Base-by-base conservation (phyloP, 495 filamentous ascomycete species). In the Tuber umbilicatum region DNA sequence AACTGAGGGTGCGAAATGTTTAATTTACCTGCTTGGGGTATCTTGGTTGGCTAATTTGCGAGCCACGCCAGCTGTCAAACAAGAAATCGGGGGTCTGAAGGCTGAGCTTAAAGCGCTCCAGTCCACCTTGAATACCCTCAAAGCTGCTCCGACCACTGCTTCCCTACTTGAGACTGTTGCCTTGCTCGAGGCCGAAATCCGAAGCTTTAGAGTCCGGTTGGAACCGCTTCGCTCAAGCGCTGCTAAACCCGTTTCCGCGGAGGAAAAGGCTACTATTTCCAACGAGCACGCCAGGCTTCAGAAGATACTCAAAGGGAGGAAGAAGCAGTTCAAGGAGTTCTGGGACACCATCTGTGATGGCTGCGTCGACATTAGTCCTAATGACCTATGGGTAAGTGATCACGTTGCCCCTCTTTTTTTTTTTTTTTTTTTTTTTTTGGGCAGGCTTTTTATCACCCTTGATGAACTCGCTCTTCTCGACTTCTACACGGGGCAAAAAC, bases 311-410 rank as follows among this genome's bases (percentile, higher is more conserved):
- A 73, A 70, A 50, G 68, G 42, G 35, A 76, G 81, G 35, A 75
- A 55, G 60, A 82, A 79, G 38, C 76, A 73, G 69, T 82, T 82
- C 76, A 80, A 82, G 45, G 76, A 76, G 43, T 81, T 82, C 69
- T 82, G 78, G 80, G 81, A 31, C 47, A 75, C 74, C 35, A 73
- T 82, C 31, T 75, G 73, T 68, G 81, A 82, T 75, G 74, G 73
- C 23, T 76, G 75, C 69, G 72, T 75, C 60, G 75, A 78, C 35
- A 67, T 71, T 37, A 79, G 75, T 75, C 75, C 73, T 21, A 76
- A 69, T 72, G 78, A 82, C 69, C 73, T 82, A 39, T 82, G 80
- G 80, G 81, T 82, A 76, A 82, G 81, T 82, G 43, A 67, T 67
- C 69, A 39, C 71, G 76, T 50, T 78, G 75, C 69, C 69, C 73